These are phyloP conservation scores for Talaromyces proteolyticus DNA, from an alignment of 495 filamentous ascomycete genomes.

Conservation along the genomic window DNA sequence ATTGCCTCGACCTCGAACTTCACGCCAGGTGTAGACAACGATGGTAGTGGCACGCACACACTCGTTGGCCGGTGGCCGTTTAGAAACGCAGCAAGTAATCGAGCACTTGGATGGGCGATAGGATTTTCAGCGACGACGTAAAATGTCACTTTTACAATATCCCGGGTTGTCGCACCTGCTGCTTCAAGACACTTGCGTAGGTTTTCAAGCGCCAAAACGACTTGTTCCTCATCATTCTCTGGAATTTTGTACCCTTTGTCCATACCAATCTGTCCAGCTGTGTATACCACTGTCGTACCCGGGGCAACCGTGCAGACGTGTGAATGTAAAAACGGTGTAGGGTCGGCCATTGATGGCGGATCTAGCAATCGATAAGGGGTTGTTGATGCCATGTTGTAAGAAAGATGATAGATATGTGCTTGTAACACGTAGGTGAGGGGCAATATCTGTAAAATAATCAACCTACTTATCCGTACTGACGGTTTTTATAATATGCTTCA, in stretches of 20 bases:
- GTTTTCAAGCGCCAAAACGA: neutral
- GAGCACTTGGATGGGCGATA: neutral
- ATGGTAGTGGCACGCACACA: constrained; percentile 18
- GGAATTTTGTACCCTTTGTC: neutral
- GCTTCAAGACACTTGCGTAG: neutral
- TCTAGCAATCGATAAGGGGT: too few species aligned
- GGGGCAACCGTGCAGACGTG: neutral
- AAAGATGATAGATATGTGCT: too few species aligned
- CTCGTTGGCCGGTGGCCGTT: constrained; percentile 21
- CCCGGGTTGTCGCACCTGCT: constrained; percentile 5
- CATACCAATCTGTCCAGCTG: neutral
- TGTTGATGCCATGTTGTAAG: too few species aligned
- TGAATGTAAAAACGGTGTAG: too few species aligned
- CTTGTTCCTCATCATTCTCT: neutral
- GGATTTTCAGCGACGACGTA: neutral
- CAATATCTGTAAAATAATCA: too few species aligned
- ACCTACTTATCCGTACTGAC: too few species aligned
- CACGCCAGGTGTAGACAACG: neutral
- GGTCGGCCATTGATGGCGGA: too few species aligned
- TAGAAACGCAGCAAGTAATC: neutral
- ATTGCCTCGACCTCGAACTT: neutral
- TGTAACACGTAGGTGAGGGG: too few species aligned
- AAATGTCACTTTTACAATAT: neutral
- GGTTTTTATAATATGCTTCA: too few species aligned
- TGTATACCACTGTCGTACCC: neutral